These are phyloP conservation scores for Macrophomina pseudophaseolina DNA, from an alignment of 2,329 filamentous ascomycete species.

Conservation along the genomic window DNA sequence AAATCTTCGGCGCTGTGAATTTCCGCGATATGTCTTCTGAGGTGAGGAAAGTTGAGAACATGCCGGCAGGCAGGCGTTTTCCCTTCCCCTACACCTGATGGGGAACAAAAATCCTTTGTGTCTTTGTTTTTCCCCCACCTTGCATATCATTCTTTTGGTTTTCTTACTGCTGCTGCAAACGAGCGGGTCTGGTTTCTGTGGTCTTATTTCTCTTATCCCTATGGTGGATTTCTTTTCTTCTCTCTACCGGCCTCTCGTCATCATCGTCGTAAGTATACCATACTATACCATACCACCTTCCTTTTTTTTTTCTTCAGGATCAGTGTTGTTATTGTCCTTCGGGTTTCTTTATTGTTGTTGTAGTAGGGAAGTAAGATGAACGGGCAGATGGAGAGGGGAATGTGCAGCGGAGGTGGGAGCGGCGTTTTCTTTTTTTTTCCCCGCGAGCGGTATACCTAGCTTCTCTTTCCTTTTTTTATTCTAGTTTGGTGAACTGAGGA, in stretches of 20 bases:
- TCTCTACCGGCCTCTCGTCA: neutral
- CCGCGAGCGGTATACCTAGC: slow-evolving; percentile 6
- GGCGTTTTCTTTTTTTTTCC: neutral
- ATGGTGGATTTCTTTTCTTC: neutral
- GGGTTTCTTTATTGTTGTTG: neutral
- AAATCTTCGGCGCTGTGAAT: slow-evolving; percentile 9
- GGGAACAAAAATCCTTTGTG: neutral
- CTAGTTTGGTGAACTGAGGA: neutral
- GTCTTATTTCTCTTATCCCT: neutral
- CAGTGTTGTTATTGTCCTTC: neutral
- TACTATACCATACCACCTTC: slow-evolving; percentile 20
- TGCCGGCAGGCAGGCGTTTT: neutral
- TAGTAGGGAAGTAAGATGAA: too few relatives aligned
- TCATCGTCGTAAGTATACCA: too few relatives aligned
- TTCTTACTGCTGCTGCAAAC: neutral
- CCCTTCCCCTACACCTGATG: neutral
- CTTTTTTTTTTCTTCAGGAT: neutral
- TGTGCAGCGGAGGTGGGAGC: neutral
- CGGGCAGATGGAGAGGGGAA: too few relatives aligned
- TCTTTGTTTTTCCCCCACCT: neutral
- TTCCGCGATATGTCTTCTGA: neutral
- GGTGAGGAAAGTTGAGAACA: neutral
- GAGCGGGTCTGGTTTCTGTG: slow-evolving; percentile 8
- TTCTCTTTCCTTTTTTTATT: neutral
- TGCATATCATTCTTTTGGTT: slow-evolving; percentile 4